These are phyloP conservation scores for Tetrahymena thermophila DNA, from an alignment of 73 alveolate species.

Conservation along the genomic window DNA sequence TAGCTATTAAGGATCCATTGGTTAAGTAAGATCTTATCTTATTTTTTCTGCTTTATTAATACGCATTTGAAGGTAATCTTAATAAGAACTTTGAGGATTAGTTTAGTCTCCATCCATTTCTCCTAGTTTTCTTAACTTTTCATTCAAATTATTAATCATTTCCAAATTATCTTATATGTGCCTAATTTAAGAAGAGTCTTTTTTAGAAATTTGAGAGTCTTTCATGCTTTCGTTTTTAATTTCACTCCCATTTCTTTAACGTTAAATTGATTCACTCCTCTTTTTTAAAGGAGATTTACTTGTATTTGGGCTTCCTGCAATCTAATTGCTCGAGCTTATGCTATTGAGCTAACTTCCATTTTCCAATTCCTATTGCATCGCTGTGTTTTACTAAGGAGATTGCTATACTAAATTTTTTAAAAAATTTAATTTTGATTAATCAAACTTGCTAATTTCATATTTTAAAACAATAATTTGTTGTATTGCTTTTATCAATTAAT, in stretches of 20 bases:
- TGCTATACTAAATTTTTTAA: not conserved
- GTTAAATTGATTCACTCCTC: not conserved
- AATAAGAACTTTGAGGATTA: not conserved
- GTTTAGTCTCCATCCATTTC: not conserved
- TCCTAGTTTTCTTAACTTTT: not conserved
- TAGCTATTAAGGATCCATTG: not conserved
- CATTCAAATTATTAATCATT: not conserved
- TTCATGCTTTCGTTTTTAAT: not conserved
- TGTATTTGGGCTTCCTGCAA: not conserved
- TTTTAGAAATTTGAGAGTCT: not conserved
- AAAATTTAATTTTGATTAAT: too few relatives aligned
- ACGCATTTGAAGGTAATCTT: not conserved
- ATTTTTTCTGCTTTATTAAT: not conserved
- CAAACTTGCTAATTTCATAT: too few relatives aligned
- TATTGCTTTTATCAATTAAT: not conserved
- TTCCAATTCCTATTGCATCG: not conserved
- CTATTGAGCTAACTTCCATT: not conserved
- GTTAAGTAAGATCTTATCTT: not conserved
- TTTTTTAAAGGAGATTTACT: not conserved
- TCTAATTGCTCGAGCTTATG: not conserved
- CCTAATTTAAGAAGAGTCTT: not conserved
- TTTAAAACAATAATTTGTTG: not conserved
- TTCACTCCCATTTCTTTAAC: not conserved
- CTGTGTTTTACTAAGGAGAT: not conserved
- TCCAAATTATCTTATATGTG: not conserved